Evolutionary conservation across 306 rosid genomes (phyloP), one percentile per base, ranked within the genome.

Genomic region (Mimosa pudica): DNA sequence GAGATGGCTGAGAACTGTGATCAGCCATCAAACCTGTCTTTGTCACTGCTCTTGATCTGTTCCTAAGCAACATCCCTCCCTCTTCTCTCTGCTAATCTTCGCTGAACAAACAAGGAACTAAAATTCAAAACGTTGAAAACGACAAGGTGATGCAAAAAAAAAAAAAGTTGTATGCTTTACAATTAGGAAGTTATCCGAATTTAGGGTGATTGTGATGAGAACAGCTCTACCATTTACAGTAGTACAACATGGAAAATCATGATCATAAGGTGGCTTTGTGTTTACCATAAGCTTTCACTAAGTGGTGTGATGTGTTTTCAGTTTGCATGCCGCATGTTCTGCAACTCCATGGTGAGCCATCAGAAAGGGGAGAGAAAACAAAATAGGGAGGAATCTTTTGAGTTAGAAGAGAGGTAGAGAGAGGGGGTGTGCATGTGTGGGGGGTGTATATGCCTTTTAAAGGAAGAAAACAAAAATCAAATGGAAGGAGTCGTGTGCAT

Each of bases 11-110:
- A 41, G 90, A 81, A 74, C 69, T 68, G 74, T 85, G 92, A 85
- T 94, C 98, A 49, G 93, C 92, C 97, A 91, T 92, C 65, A 91
- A 82, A 76, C 82, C 76, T 85, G 90, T 93, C 81, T 92, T 92
- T 49, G 86, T 87, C 78, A 91, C 89, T 74, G 92, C 94, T 87
- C 97, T 90, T 44, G 95, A 90, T 87, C 95, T 85, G 77, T 87
- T 89, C 79, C 97, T 92, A 16, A 91, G 84, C 86, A 91, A 82
- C 98, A 95, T 94, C 62, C 71, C 71, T 74, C 65, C 74, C 51
- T 48, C 55, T 70, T 49, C 45, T 63, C 36, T 63, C 73, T 76
- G 55, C 73, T 76, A 48, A 51, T 61, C 33, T 30, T 49, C 52
- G 18, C 7, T 73, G 48, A 51, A 24, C 2, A 62, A 65, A 33